These are phyloP conservation scores for Sindora glabra DNA, from an alignment of 306 rosid genomes.

Conservation along the genomic window DNA sequence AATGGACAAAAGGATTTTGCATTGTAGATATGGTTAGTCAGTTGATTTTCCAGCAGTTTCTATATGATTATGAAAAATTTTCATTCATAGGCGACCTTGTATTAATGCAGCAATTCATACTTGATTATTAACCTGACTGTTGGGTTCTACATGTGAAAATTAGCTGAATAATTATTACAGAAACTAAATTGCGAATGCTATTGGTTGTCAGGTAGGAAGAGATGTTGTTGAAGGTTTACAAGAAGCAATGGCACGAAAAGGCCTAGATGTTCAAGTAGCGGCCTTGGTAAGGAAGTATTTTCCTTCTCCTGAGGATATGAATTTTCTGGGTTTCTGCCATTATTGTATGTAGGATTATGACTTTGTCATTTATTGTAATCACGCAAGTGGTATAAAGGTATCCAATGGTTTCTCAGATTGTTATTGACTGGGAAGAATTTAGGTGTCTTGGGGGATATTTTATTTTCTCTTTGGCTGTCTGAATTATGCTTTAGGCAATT, in stretches of 20 bases:
- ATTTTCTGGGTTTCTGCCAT: neutral
- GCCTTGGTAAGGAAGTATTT: conserved; percentile 59
- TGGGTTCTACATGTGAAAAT: neutral
- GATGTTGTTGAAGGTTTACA: conserved; percentile 70
- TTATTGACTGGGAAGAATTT: neutral
- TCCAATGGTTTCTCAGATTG: neutral
- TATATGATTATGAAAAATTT: neutral
- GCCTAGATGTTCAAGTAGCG: conserved; percentile 65
- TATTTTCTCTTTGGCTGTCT: neutral
- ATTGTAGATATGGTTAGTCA: conserved; percentile 70
- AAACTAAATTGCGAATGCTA: neutral
- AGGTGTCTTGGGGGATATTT: neutral
- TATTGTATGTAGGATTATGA: neutral
- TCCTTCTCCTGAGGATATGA: neutral
- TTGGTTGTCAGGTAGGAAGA: conserved; percentile 64
- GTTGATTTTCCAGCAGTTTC: conserved; percentile 12
- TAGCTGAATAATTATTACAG: no score
- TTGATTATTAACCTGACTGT: neutral
- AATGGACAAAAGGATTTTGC: conserved; percentile 86
- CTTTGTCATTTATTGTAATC: neutral
- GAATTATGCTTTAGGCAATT: neutral
- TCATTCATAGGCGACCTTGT: neutral
- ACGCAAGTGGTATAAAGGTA: conserved; percentile 1
- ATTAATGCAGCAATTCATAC: neutral
- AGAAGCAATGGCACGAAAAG: conserved; percentile 56